Evolutionary conservation across 768 basidiomycete species (phyloP).

Genomic region (Sporobolomyces roseus): DNA sequence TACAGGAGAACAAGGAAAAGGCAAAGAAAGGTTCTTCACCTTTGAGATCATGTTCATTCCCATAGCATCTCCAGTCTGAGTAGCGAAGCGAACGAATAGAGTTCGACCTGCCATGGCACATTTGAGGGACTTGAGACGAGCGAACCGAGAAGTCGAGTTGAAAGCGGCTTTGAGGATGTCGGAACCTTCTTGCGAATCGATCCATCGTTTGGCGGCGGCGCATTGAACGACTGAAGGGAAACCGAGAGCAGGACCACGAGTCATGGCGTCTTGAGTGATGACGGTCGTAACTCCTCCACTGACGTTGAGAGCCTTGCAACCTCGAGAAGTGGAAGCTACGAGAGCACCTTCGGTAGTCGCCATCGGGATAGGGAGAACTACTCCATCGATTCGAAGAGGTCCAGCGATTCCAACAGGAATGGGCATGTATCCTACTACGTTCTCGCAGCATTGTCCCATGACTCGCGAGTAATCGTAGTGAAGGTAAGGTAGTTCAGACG

Average conservation of each 20-base stretch:
- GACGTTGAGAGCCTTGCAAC: constrained; percentile 94
- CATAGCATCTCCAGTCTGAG: constrained; percentile 96
- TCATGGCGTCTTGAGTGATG: constrained; percentile 89
- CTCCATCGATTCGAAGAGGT: constrained; percentile 83
- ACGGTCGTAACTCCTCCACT: constrained; percentile 95
- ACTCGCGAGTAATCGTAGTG: constrained; percentile 92
- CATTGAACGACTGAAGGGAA: constrained; percentile 78
- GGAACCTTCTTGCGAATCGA: constrained; percentile 77
- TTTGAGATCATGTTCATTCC: constrained; percentile 99
- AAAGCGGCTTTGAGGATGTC: constrained; percentile 73
- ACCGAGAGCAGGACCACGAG: constrained; percentile 95
- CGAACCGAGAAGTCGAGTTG: constrained; percentile 91
- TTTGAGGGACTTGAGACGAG: constrained; percentile 77
- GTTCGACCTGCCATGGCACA: constrained; percentile 88
- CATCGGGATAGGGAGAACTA: constrained; percentile 87
- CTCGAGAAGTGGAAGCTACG: constrained; percentile 93
- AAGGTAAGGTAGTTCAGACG: constrained; percentile 72
- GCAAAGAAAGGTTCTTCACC: no score
- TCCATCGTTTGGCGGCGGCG: constrained; percentile 80
- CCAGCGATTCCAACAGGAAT: constrained; percentile 94
- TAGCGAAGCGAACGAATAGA: constrained; percentile 86
- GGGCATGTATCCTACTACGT: constrained; percentile 95
- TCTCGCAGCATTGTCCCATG: constrained; percentile 95
- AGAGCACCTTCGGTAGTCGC: constrained; percentile 99
- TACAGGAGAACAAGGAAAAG: no score